A percentile compares a stretch with the other conserved stretches of the same genome.
These are phyloP conservation scores for Fraxinus albicans DNA, from an alignment of 305 asterid species.

Conservation along the genomic window DNA sequence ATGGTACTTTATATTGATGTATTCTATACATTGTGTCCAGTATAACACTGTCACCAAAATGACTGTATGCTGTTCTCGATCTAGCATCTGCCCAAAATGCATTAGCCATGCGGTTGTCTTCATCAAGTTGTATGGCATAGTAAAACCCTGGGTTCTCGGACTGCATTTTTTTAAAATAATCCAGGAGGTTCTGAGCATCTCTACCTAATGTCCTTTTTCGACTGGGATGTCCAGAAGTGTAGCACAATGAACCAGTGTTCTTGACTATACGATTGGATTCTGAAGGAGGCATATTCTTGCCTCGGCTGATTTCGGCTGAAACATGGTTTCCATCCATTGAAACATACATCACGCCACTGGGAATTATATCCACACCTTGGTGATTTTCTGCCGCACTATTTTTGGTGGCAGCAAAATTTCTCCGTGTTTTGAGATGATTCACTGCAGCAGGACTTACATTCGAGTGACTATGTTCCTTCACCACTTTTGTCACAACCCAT, in stretches of 20 bases:
- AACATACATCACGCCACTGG: conserved; percentile 76
- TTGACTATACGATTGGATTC: conserved; percentile 39
- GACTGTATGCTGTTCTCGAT: conserved; percentile 76
- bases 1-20: conserved; percentile 65
- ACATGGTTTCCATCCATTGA: conserved; percentile 56
- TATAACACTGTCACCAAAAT: conserved; percentile 74
- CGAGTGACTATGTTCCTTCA: conserved; percentile 63
- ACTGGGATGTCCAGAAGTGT: conserved; percentile 36
- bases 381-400: conserved; percentile 42
- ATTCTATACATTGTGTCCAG: conserved; percentile 65
- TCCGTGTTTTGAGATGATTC: conserved; percentile 51
- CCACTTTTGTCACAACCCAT: conserved; percentile 69
- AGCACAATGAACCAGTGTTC: conserved; percentile 31
- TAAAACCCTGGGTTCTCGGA: conserved; percentile 89
- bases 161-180: conserved; percentile 88
- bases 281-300: conserved; percentile 37
- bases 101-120: conserved; percentile 82
- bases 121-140: conserved; percentile 85
- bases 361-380: conserved; percentile 50
- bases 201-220: conserved; percentile 62
- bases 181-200: conserved; percentile 85
- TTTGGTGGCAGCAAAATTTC: conserved; percentile 55
- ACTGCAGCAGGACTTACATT: conserved; percentile 40
- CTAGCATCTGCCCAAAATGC: conserved; percentile 89
- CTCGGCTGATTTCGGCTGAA: conserved; percentile 42